A percentile compares a stretch with the other conserved stretches of the same genome.
phyloP scores from a whole-genome alignment of 768 basidiomycete genomes.

The Suillus plorans region DNA sequence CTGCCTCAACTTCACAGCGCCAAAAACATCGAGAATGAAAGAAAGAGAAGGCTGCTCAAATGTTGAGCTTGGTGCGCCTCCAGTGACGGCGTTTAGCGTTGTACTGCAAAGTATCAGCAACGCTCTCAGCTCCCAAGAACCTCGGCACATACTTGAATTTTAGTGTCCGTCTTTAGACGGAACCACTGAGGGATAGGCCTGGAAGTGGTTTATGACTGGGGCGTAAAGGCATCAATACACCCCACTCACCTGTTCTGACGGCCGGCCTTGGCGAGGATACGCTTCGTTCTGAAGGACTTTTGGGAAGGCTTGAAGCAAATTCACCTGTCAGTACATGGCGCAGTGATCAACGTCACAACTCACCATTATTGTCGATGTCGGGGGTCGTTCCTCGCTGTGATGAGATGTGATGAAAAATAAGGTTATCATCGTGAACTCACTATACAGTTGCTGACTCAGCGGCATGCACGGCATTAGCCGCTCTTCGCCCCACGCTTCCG shows the following conservation, averaged over 20 bases:
- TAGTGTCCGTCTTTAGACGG: constrained; percentile 93
- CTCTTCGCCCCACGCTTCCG: constrained; percentile 2
- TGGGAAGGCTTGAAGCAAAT: constrained; percentile 78
- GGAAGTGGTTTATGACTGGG: constrained; percentile 3
- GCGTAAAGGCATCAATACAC: neutral
- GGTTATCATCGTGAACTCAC: constrained; percentile 29
- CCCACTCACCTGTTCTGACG: constrained; percentile 87
- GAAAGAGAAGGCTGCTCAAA: constrained; percentile 46
- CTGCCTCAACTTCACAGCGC: constrained; percentile 11
- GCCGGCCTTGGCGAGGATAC: constrained; percentile 92
- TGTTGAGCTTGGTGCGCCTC: constrained; percentile 98
- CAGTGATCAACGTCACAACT: constrained; percentile 17
- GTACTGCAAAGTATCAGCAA: constrained; percentile 48
- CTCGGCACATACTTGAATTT: constrained; percentile 69
- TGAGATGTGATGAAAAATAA: constrained; percentile 27
- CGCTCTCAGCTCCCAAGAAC: neutral
- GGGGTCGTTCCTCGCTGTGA: constrained; percentile 31
- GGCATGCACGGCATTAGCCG: constrained; percentile 9
- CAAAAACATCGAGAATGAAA: constrained; percentile 6
- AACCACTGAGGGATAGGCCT: constrained; percentile 99
- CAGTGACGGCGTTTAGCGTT: constrained; percentile 98
- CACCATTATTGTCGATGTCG: constrained; percentile 51
- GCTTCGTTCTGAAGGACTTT: constrained; percentile 98
- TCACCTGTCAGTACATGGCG: constrained; percentile 10
- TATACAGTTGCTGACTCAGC: constrained; percentile 45